Evolutionary conservation across 805 yeast species (phyloP).

Genomic region (Saturnispora zaruensis): DNA sequence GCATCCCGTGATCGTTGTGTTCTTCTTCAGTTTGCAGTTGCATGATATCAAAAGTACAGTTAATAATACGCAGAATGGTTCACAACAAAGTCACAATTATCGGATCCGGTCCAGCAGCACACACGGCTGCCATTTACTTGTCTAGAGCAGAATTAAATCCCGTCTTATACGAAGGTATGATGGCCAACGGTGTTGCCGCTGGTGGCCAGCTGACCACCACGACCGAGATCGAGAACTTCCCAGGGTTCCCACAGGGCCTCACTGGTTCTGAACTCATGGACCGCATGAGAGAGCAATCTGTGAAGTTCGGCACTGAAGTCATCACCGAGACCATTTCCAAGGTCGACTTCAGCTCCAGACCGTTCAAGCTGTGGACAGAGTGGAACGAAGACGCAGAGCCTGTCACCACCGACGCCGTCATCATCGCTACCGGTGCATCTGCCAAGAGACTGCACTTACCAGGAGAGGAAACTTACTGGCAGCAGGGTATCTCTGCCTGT

Average conservation of each 20-base stretch:
- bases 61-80: conserved; percentile 42
- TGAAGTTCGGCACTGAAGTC: conserved; percentile 83
- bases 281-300: conserved; percentile 82
- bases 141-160: conserved; percentile 97
- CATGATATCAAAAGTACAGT: neutral
- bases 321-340: conserved; percentile 93
- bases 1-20: neutral
- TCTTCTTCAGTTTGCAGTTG: neutral
- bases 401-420: conserved; percentile 83
- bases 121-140: conserved; percentile 95
- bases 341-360: conserved; percentile 78
- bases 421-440: conserved; percentile 96
- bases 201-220: conserved; percentile 99
- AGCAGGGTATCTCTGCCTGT: conserved; percentile 97
- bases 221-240: conserved; percentile 97
- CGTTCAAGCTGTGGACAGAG: conserved; percentile 97
- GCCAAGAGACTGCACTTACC: conserved; percentile 91
- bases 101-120: conserved; percentile 99
- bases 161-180: conserved; percentile 87
- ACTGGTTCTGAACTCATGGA: conserved; percentile 88
- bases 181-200: conserved; percentile 97
- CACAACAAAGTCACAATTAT: conserved; percentile 80
- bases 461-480: conserved; percentile 98
- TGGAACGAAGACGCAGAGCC: conserved; percentile 89
- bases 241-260: conserved; percentile 94